Evolutionary conservation across 345 rosid genomes (phyloP).

Genomic region (Bretschneidera sinensis): DNA sequence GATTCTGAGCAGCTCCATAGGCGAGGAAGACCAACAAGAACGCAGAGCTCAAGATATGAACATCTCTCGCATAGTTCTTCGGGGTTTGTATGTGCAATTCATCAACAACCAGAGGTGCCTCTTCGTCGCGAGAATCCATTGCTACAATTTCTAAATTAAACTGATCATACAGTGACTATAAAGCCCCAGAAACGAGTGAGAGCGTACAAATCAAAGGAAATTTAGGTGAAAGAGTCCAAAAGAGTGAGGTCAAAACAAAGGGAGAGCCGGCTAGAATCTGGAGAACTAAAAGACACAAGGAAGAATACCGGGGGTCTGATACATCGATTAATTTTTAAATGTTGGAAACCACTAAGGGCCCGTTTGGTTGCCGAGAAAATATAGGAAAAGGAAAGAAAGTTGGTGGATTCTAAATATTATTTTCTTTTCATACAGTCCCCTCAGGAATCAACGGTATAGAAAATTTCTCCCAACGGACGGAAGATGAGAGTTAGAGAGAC

Average conservation of each 20-base stretch:
- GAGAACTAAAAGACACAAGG: constrained; percentile 17
- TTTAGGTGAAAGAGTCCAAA: constrained; percentile 17
- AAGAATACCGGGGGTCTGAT: not conserved
- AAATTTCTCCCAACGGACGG: too few relatives aligned
- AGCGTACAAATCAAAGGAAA: not conserved
- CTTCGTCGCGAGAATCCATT: constrained; percentile 59
- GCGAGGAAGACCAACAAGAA: constrained; percentile 77
- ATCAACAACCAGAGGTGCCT: constrained; percentile 50
- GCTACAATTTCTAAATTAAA: not conserved
- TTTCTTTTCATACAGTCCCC: not conserved
- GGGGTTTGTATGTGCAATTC: constrained; percentile 22
- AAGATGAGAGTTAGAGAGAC: too few relatives aligned
- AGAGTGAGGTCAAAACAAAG: constrained; percentile 31
- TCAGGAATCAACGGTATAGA: constrained; percentile 13
- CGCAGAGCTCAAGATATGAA: constrained; percentile 74
- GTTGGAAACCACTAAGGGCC: not conserved
- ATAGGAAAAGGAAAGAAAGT: not conserved
- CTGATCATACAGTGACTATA: constrained; percentile 8
- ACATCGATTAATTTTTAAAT: not conserved
- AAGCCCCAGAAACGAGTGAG: constrained; percentile 9
- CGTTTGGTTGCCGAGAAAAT: constrained; percentile 16
- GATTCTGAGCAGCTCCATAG: constrained; percentile 95
- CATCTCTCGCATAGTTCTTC: constrained; percentile 53
- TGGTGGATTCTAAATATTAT: constrained; percentile 9
- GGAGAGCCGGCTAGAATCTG: constrained; percentile 32